Percentiles rank a stretch among this genome's conserved stretches.
These are phyloP conservation scores for Geotrichum histeridarum DNA, from an alignment of 1,139 yeast genomes.

Conservation along the genomic window DNA sequence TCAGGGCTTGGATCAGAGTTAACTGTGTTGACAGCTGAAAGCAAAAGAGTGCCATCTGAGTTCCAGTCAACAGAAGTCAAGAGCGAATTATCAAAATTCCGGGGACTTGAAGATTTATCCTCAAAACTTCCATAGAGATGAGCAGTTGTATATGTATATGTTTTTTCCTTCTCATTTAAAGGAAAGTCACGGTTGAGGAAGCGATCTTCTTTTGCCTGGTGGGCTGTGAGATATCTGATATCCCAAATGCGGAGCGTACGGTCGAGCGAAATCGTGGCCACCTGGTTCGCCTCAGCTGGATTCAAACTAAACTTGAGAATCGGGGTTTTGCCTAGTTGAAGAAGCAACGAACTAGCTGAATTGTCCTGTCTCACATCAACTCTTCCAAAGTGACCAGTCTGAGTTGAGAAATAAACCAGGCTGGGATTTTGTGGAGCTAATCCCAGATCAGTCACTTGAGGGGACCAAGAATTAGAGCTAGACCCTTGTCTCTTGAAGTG, in stretches of 20 bases:
- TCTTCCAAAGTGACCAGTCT: not conserved
- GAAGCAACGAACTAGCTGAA: not conserved
- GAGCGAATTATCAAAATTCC: not conserved
- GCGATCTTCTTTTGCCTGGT: too few species aligned
- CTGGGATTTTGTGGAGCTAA: not conserved
- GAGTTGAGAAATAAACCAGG: not conserved
- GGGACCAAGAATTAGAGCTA: not conserved
- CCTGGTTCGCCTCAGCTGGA: not conserved
- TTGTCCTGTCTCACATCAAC: not conserved
- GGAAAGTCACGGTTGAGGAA: too few species aligned
- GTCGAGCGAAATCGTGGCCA: not conserved
- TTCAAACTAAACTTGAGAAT: slow-evolving; percentile 1
- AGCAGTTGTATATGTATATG: not conserved
- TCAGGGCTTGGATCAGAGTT: not conserved
- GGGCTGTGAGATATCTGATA: not conserved
- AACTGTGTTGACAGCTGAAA: not conserved
- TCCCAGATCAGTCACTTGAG: not conserved
- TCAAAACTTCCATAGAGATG: slow-evolving; percentile 1
- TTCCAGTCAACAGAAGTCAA: slow-evolving; percentile 4
- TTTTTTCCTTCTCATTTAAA: too few species aligned
- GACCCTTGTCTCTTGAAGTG: not conserved
- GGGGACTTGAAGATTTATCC: not conserved
- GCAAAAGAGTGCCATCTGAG: not conserved
- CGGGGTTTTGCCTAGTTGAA: not conserved
- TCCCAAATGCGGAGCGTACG: not conserved